These are phyloP conservation scores for Phialophora tarda DNA, from an alignment of 2,329 filamentous ascomycete genomes.

Conservation along the genomic window DNA sequence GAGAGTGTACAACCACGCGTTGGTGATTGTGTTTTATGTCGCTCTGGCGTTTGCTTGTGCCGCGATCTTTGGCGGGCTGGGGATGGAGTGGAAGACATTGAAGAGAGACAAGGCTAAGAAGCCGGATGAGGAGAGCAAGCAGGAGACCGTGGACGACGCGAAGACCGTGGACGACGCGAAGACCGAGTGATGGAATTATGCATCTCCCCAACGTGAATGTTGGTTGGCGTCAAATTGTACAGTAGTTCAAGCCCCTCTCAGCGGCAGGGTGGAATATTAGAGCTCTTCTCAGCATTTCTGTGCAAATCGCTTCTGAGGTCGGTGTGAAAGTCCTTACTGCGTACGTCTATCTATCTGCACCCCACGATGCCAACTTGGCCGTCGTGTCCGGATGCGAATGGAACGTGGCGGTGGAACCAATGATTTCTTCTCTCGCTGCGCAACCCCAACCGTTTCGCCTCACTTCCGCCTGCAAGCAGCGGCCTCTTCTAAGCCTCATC, in stretches of 20 bases:
- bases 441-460: constrained; percentile 19
- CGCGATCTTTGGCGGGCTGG: constrained; percentile 39
- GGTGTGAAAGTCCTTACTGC: not conserved
- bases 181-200: not conserved
- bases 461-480: constrained; percentile 18
- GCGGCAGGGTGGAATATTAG: too few species aligned
- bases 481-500: constrained; percentile 18
- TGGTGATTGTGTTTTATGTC: constrained; percentile 38
- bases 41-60: constrained; percentile 37
- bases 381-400: constrained; percentile 2
- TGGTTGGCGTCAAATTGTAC: not conserved
- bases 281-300: not conserved
- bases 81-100: constrained; percentile 42
- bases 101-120: constrained; percentile 35
- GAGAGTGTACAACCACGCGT: constrained; percentile 36
- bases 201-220: not conserved
- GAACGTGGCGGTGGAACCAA: constrained; percentile 1
- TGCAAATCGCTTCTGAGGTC: not conserved
- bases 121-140: constrained; percentile 4
- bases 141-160: not conserved
- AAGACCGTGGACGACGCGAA: not conserved
- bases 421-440: not conserved
- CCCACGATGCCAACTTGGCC: not conserved
- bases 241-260: too few species aligned
- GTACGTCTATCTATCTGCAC: not conserved